These are phyloP conservation scores for Porphyridium purpureum DNA, from an alignment of 23 red algal genomes.

Conservation along the genomic window DNA sequence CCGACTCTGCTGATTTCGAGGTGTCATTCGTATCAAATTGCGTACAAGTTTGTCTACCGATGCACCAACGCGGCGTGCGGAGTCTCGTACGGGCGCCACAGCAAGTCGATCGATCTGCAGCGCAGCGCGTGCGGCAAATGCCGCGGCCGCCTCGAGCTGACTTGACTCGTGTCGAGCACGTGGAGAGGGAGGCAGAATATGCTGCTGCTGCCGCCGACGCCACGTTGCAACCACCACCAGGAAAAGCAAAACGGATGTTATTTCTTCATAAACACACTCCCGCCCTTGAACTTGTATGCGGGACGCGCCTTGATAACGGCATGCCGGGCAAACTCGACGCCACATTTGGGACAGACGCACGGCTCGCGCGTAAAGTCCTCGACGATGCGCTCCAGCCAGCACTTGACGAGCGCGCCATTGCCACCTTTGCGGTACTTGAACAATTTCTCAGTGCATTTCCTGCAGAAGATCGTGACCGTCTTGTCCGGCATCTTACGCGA, in stretches of 20 bases:
- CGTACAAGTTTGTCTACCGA: conserved; percentile 29
- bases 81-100: conserved; percentile 54
- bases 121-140: conserved; percentile 47
- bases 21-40: conserved; percentile 57
- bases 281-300: neutral
- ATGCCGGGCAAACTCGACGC: neutral
- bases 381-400: neutral
- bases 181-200: no score
- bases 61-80: conserved; percentile 46
- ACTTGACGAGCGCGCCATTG: conserved; percentile 1
- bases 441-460: neutral
- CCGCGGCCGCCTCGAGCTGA: conserved; percentile 18
- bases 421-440: conserved; percentile 3
- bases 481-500: neutral
- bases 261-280: neutral
- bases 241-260: no score
- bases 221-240: no score
- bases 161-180: no score
- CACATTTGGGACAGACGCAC: neutral
- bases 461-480: neutral
- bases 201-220: no score
- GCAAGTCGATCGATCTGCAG: conserved; percentile 43
- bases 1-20: conserved; percentile 13
- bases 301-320: neutral
- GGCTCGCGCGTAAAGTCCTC: neutral